These are phyloP conservation scores for Geotrichum aggregatum DNA, from an alignment of 1,139 yeast genomes.

Conservation along the genomic window DNA sequence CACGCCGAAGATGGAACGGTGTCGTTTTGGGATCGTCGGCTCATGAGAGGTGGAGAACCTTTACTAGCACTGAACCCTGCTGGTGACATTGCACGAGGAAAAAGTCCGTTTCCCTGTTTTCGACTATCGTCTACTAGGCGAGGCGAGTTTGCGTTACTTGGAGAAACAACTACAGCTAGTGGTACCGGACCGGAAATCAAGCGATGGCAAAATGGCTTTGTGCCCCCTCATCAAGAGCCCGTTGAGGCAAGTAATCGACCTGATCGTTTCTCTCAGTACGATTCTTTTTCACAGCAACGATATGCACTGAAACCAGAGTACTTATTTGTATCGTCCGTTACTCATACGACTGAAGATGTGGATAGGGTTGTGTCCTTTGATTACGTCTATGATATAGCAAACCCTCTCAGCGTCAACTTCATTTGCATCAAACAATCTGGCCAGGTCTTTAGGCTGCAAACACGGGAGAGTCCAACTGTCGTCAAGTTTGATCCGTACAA, in stretches of 20 bases:
- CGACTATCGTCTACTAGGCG: slow-evolving; percentile 63
- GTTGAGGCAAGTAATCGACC: slow-evolving; percentile 3
- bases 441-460: slow-evolving; percentile 75
- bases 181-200: slow-evolving; percentile 46
- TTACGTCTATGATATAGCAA: slow-evolving; percentile 57
- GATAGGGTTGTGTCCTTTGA: slow-evolving; percentile 84
- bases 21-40: slow-evolving; percentile 84
- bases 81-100: slow-evolving; percentile 58
- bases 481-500: slow-evolving; percentile 66
- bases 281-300: slow-evolving; percentile 11
- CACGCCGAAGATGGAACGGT: slow-evolving; percentile 80
- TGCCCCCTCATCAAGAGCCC: slow-evolving; percentile 39
- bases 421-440: slow-evolving; percentile 91
- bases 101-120: slow-evolving; percentile 61
- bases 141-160: slow-evolving; percentile 76
- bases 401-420: slow-evolving; percentile 48
- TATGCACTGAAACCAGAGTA: slow-evolving; percentile 31
- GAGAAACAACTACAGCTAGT: slow-evolving; percentile 61
- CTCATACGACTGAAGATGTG: slow-evolving; percentile 68
- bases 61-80: slow-evolving; percentile 50
- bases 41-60: slow-evolving; percentile 40
- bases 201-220: slow-evolving; percentile 73
- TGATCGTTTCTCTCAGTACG: slow-evolving; percentile 4
- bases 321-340: slow-evolving; percentile 69
- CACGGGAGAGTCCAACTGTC: slow-evolving; percentile 61